These are phyloP conservation scores for Zoysia japonica DNA, from an alignment of 176 grass and related monocot genomes.

Conservation along the genomic window DNA sequence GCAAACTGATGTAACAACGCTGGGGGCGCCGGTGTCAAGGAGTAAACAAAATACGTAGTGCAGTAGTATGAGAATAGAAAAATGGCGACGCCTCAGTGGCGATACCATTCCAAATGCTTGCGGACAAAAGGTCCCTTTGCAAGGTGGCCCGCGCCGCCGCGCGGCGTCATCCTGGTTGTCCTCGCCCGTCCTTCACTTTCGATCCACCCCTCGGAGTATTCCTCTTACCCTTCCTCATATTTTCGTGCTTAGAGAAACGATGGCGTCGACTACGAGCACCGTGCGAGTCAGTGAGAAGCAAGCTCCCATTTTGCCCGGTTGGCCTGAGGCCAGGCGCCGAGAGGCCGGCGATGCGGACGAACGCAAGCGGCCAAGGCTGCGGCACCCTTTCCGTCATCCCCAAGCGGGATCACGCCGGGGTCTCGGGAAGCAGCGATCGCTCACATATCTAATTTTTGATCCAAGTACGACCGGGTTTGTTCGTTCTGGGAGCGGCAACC, in stretches of 20 bases:
- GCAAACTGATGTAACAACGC: too few species aligned
- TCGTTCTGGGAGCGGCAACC: neutral
- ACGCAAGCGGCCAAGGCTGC: conserved; percentile 14
- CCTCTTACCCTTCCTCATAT: neutral
- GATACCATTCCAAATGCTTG: conserved; percentile 36
- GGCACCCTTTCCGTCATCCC: conserved; percentile 15
- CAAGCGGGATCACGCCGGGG: neutral
- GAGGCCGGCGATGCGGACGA: conserved; percentile 5
- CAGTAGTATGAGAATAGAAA: neutral
- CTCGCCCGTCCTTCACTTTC: conserved; percentile 15
- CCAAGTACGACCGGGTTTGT: neutral
- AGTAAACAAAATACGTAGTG: too few species aligned
- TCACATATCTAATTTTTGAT: neutral
- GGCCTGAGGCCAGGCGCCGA: neutral
- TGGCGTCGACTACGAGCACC: neutral
- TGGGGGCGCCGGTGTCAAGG: too few species aligned
- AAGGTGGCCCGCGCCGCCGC: neutral
- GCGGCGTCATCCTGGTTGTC: conserved; percentile 29
- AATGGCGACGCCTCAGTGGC: neutral
- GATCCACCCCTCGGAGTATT: neutral
- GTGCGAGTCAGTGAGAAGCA: neutral
- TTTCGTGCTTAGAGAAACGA: neutral
- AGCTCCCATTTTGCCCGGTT: conserved; percentile 12
- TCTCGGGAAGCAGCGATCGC: neutral
- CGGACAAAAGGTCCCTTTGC: conserved; percentile 11